Evolutionary conservation across 2,329 filamentous ascomycete genomes (phyloP).

Genomic region (Penicillium sp.): DNA sequence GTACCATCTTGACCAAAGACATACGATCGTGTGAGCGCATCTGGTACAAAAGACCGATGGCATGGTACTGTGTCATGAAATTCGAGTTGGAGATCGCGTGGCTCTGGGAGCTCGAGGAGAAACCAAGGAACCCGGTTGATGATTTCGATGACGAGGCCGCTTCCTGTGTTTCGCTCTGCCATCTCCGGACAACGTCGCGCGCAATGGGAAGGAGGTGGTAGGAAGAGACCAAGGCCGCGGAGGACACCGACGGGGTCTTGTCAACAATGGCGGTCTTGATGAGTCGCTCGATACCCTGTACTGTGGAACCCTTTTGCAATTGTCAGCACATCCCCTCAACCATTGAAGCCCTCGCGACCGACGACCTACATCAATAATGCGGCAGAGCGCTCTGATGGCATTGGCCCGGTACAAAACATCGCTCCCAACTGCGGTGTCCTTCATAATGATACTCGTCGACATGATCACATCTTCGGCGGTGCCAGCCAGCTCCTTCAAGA

Average conservation of each 20-base stretch:
- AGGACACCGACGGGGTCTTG: conserved; percentile 95
- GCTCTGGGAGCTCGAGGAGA: conserved; percentile 68
- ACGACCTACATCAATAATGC: conserved; percentile 74
- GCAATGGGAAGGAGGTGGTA: conserved; percentile 96
- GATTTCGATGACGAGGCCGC: conserved; percentile 85
- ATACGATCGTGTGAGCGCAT: conserved; percentile 97
- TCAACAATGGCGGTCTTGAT: conserved; percentile 99
- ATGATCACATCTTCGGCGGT: conserved; percentile 99
- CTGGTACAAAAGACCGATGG: conserved; percentile 92
- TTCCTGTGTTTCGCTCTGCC: conserved; percentile 98
- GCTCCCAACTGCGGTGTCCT: conserved; percentile 91
- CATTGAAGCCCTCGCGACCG: background rate
- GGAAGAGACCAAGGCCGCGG: conserved; percentile 87
- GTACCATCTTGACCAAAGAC: conserved; percentile 99
- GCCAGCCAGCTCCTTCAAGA: conserved; percentile 92
- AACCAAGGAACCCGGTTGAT: conserved; percentile 81
- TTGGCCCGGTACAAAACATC: conserved; percentile 91
- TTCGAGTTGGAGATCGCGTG: conserved; percentile 70
- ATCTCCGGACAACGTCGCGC: conserved; percentile 86
- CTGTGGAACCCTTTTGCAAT: conserved; percentile 65
- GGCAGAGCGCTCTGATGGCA: conserved; percentile 86
- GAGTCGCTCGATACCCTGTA: conserved; percentile 93
- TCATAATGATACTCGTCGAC: conserved; percentile 99
- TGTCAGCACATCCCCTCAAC: conserved; percentile 11
- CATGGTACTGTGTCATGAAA: conserved; percentile 97